Percentiles rank a stretch among this genome's conserved stretches.
Conservation (phyloP, 2,329 filamentous ascomycete species). For the Laburnicola sp. region DNA sequence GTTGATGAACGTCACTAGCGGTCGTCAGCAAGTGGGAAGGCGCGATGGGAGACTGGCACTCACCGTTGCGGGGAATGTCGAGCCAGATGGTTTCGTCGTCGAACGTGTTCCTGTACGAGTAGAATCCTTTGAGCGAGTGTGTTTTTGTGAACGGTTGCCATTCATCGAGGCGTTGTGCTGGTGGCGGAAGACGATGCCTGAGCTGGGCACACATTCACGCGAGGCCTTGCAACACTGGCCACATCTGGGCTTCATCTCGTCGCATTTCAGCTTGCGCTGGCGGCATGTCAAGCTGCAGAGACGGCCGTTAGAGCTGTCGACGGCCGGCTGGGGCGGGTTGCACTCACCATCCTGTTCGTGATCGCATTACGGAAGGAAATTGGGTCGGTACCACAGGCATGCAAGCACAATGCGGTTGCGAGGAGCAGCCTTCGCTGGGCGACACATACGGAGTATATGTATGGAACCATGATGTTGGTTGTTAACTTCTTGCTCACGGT, state of each 20-base stretch:
- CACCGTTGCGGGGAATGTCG: constrained; percentile 62
- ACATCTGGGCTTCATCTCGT: constrained; percentile 64
- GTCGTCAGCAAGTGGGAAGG: constrained; percentile 14
- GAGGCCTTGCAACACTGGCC: constrained; percentile 64
- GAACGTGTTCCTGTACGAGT: constrained; percentile 69
- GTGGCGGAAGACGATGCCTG: constrained; percentile 67
- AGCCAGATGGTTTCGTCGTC: constrained; percentile 64
- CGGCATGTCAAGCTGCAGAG: constrained; percentile 55
- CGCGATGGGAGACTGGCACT: constrained; percentile 13
- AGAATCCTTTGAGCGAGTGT: constrained; percentile 62
- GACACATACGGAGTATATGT: constrained; percentile 37
- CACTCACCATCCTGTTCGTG: constrained; percentile 46
- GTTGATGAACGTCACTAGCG: constrained; percentile 62
- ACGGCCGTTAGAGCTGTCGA: constrained; percentile 16
- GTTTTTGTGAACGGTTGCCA: constrained; percentile 49
- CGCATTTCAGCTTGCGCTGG: constrained; percentile 66
- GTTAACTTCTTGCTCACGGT: constrained; percentile 26
- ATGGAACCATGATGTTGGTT: constrained; percentile 27
- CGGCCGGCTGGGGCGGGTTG: constrained; percentile 6
- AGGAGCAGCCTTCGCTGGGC: constrained; percentile 30
- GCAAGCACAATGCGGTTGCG: constrained; percentile 19
- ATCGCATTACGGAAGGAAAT: constrained; percentile 36
- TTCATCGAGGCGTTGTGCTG: constrained; percentile 73
- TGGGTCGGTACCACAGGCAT: constrained; percentile 20
- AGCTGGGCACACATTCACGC: constrained; percentile 63